Evolutionary conservation across 441 rosid species (phyloP).

Genomic region (Theobroma grandiflorum): DNA sequence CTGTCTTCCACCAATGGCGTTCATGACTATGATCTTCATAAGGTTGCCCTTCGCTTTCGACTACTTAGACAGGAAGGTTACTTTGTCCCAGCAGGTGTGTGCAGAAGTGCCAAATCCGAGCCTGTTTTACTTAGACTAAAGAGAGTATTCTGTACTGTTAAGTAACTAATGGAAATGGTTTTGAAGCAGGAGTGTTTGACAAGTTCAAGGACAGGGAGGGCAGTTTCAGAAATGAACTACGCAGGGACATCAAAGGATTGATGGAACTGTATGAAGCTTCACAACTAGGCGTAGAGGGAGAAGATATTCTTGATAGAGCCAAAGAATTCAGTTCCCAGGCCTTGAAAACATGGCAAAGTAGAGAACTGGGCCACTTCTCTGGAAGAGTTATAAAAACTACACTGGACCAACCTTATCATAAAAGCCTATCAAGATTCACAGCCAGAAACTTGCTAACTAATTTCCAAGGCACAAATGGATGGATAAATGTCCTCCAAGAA

Average conservation of each 20-base stretch:
- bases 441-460: conserved; percentile 28
- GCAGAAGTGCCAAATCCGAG: not conserved
- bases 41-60: conserved; percentile 55
- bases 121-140: not conserved
- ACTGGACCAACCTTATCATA: conserved; percentile 52
- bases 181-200: conserved; percentile 48
- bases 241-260: conserved; percentile 42
- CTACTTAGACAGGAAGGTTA: conserved; percentile 62
- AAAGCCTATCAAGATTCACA: conserved; percentile 46
- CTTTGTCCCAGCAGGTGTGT: conserved; percentile 44
- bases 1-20: not conserved
- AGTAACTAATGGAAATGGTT: not conserved
- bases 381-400: conserved; percentile 33
- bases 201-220: conserved; percentile 40
- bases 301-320: conserved; percentile 46
- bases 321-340: conserved; percentile 25
- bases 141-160: not conserved
- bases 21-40: conserved; percentile 30
- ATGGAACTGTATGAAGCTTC: conserved; percentile 54
- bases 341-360: conserved; percentile 32
- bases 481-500: conserved; percentile 40
- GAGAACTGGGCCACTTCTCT: conserved; percentile 15
- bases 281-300: conserved; percentile 41
- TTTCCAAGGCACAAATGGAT: conserved; percentile 20
- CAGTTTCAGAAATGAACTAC: conserved; percentile 22